Conservation (phyloP, 2,329 filamentous ascomycete species). For the Aureobasidium sp. region DNA sequence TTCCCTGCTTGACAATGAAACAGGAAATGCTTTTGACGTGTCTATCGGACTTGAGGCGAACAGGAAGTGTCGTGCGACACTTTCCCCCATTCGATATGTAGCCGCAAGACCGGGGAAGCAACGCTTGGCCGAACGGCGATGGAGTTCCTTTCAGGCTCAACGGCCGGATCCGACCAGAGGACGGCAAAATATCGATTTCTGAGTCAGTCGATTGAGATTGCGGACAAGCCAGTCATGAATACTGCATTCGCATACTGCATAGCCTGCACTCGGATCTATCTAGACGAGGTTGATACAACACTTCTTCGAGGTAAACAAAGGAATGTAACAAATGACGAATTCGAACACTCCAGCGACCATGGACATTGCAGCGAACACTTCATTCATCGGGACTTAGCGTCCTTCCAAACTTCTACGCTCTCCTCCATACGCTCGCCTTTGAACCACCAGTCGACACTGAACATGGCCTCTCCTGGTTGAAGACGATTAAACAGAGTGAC, state of each 20-base stretch:
- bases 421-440: neutral
- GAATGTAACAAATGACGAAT: neutral
- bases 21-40: neutral
- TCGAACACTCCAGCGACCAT: neutral
- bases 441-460: slow-evolving; percentile 5
- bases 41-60: neutral
- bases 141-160: neutral
- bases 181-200: neutral
- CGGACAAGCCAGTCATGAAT: neutral
- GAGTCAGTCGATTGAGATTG: neutral
- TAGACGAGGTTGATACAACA: neutral
- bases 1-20: neutral
- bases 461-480: neutral
- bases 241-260: neutral
- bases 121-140: slow-evolving; percentile 6
- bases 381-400: neutral
- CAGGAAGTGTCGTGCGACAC: slow-evolving; percentile 2
- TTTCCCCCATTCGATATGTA: neutral
- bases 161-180: slow-evolving; percentile 3
- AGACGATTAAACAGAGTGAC: neutral
- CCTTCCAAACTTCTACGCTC: neutral
- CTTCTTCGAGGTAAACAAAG: neutral
- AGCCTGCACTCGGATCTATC: neutral
- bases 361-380: neutral
- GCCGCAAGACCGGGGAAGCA: slow-evolving; percentile 3